Base-by-base conservation (phyloP, 306 rosid genomes). In the Lathyrus aphaca region DNA sequence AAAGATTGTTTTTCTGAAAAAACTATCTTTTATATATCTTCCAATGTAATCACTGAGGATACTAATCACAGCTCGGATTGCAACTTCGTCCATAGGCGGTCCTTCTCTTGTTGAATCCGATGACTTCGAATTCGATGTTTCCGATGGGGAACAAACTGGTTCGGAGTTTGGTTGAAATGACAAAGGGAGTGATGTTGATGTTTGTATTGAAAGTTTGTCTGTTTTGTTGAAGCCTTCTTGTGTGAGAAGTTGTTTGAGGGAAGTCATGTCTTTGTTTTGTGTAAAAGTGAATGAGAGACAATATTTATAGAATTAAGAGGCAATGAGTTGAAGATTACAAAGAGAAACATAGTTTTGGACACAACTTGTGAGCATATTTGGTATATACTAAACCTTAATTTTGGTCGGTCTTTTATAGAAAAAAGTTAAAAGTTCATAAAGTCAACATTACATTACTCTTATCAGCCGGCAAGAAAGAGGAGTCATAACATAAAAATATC, bases 41-140 rank as follows among this genome's bases (percentile, higher is more conserved):
- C 86, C 96, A 9, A 82, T 70, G 35, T 87, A 87, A 5, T 93
- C 95, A 49, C 89, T 75, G 43, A 89, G 89, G 4, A 92, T 82
- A 38, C 84, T 57, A 77, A 89, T 75, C 73, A 87, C 88, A 43
- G 96, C 91, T 74, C 77, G 75, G 27, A 79, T 84, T 25, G 98
- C 82, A 44, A 80, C 89, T 74, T 78, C 89, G 53, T 83, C 88
- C 74, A 92, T 69, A 8, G 80, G 79, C 18, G 83, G 85, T 48
- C 83, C 93, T 10, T 43, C 80, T 4, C 39, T 71, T 75, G 74
- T 82, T 17, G 91, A 66, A 55, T 45, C 40, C 8, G 51, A 40
- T 44, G 89, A 74, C 71, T 72, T 79, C 5, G 83, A 55, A 65
- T 71, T 77, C 60, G 75, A 74, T 71, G 58, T 78, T 72, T 71